Evolutionary conservation across 106 monocot species (phyloP), one percentile per base, ranked within the genome.

Genomic region (Dendrobium catenatum): DNA sequence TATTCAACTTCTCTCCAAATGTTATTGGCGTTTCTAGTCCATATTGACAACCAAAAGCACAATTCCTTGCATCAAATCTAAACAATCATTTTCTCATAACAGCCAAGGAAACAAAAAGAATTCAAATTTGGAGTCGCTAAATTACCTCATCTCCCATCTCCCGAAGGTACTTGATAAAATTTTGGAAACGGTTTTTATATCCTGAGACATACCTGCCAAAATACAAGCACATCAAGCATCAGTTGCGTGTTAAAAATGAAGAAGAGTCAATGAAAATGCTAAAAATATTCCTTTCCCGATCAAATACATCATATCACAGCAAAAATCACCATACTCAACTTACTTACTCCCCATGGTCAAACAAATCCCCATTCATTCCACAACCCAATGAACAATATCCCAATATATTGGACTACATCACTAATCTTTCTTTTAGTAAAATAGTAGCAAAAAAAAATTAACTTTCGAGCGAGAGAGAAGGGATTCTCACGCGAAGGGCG

Each of bases 161-260:
- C 2, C 97, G 79, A 33, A 98, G 86, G 79, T 92, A 85, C 49
- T 89, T 92, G 89, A 98, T 98, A 82, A 98, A 98, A 81, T 94
- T 98, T 81, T 94, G 97, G 86, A 92, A 98, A 15, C 97, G 92
- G 84, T 98, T 98, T 80, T 98, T 98, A 83, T 98, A 98, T 6
- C 97, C 94, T 42, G 94, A 98, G n/a, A 98, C 92, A 82, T 98
- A 98, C 0, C 96, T 96, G 88, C 83, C 59, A 85, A 66, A 66
- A 75, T 27, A 72, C 24, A 40, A 72, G 33, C 9, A 72, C 24
- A 72, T 15, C 16, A 22, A 72, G 40, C 0, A 33, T 72, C 40
- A 72, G 40, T 33, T 72, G 37, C 4, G 17, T 41, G 2, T 7
- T n/a, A 64, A 24, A 9, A 64, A 22, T 24, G 26, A 66, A 24